phyloP scores from a whole-genome alignment of 345 rosid genomes.

The Salix viminalis region DNA sequence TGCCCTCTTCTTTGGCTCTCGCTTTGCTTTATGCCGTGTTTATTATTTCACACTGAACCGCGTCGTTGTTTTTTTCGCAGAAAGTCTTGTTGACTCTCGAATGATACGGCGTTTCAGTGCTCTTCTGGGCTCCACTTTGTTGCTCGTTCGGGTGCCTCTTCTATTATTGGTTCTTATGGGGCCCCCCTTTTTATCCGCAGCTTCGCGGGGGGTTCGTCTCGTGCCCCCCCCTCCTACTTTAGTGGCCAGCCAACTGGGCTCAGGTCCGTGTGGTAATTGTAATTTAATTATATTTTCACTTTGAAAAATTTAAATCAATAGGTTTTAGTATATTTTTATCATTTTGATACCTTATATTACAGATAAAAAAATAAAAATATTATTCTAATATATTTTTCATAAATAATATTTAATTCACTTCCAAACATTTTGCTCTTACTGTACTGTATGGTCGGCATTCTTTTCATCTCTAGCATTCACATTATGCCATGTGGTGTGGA shows the following conservation, averaged over 20 bases:
- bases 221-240: background rate
- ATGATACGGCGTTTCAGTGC: background rate
- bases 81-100: background rate
- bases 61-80: background rate
- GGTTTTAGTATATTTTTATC: too few species aligned
- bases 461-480: too few species aligned
- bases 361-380: too few species aligned
- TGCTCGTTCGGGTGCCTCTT: background rate
- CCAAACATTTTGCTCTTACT: too few species aligned
- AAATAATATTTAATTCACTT: too few species aligned
- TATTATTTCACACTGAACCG: background rate
- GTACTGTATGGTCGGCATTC: too few species aligned
- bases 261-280: too few species aligned
- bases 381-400: too few species aligned
- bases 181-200: background rate
- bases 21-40: background rate
- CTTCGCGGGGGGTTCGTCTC: background rate
- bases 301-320: too few species aligned
- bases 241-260: background rate
- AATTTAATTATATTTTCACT: too few species aligned
- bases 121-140: background rate
- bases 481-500: too few species aligned
- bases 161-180: background rate
- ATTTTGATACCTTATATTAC: too few species aligned
- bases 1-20: background rate